Percentiles rank a stretch among this genome's conserved stretches.
phyloP scores from a whole-genome alignment of 331 rosid genomes.

The Erythrophleum ivorense region DNA sequence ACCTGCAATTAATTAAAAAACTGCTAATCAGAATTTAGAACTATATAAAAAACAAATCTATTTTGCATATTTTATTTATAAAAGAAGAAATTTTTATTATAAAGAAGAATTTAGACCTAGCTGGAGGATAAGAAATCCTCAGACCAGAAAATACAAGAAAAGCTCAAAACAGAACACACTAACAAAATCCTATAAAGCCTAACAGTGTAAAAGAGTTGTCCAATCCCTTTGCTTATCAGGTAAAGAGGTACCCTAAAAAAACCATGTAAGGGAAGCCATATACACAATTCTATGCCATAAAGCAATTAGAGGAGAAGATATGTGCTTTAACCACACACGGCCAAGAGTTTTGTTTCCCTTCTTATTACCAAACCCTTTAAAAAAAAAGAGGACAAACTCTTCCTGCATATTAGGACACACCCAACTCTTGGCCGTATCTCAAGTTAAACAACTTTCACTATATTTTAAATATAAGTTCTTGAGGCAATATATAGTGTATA shows the following conservation, averaged over 20 bases:
- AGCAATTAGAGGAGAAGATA: not conserved
- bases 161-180: not conserved
- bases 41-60: slow-evolving; percentile 24
- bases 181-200: not conserved
- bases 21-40: slow-evolving; percentile 32
- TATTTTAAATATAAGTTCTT: not conserved
- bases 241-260: not conserved
- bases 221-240: not conserved
- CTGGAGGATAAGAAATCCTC: not conserved
- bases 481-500: not conserved
- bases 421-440: not conserved
- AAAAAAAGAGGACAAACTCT: not conserved
- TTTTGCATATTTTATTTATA: not conserved
- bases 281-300: not conserved
- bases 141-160: not conserved
- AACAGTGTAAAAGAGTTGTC: not conserved
- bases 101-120: not conserved
- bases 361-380: not conserved
- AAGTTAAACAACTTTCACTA: not conserved
- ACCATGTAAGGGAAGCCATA: not conserved
- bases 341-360: not conserved
- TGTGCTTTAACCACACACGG: not conserved
- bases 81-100: not conserved
- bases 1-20: slow-evolving; percentile 59
- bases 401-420: not conserved